Conservation (phyloP, 139 green algal genomes). For the Chlamydomonas sp. region DNA sequence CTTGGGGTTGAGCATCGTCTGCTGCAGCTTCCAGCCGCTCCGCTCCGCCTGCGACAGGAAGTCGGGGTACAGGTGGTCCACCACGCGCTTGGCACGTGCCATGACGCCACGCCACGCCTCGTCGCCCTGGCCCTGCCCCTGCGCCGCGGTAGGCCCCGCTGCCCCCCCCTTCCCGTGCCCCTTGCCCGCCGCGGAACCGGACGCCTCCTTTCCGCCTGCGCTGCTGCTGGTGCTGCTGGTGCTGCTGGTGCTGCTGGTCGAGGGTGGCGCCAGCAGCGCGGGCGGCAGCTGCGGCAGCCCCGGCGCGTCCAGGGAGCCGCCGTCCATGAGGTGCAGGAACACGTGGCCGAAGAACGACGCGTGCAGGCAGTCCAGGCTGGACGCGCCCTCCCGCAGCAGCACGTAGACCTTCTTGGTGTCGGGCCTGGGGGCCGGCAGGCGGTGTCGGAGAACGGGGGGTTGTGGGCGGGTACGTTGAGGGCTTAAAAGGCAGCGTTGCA, state of each 20-base stretch:
- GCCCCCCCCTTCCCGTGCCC: conserved; percentile 14
- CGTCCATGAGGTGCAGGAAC: conserved; percentile 72
- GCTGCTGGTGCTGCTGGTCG: conserved; percentile 6
- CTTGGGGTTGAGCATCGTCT: conserved; percentile 79
- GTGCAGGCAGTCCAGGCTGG: conserved; percentile 59
- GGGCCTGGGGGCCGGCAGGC: not conserved
- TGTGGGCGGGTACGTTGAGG: no score
- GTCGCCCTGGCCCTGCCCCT: not conserved
- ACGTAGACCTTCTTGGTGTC: conserved; percentile 68
- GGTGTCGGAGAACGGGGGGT: not conserved
- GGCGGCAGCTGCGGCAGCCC: not conserved
- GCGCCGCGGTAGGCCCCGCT: not conserved
- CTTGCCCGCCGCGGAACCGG: not conserved
- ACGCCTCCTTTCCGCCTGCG: not conserved
- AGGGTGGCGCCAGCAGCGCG: not conserved
- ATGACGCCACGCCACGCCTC: conserved; percentile 26
- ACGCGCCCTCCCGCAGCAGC: conserved; percentile 76
- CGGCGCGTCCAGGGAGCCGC: not conserved
- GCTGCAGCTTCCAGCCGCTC: conserved; percentile 70
- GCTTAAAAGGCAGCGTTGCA: no score
- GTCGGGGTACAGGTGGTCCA: conserved; percentile 55
- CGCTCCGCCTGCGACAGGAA: conserved; percentile 65
- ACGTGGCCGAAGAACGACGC: conserved; percentile 79
- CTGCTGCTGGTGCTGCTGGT: conserved; percentile 14
- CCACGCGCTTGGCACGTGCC: conserved; percentile 26